Conservation (phyloP, 257 asterid species). For the Nicotiana noctiflora region DNA sequence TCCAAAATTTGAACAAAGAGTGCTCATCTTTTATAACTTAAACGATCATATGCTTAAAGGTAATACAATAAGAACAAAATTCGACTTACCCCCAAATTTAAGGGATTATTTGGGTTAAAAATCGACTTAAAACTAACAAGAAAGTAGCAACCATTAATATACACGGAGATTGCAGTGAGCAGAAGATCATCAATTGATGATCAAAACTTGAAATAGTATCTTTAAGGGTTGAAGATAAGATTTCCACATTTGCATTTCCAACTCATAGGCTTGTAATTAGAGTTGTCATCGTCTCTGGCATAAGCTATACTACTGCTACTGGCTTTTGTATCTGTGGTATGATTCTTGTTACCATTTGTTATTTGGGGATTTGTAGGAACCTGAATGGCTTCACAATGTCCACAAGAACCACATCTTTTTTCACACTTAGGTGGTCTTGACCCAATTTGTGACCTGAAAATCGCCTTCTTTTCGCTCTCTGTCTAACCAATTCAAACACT, state of each 20-base stretch:
- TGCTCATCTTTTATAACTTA: not conserved
- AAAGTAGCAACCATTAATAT: conserved; percentile 10
- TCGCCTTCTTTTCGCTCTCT: conserved; percentile 18
- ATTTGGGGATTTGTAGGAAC: conserved; percentile 63
- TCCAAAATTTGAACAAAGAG: too few relatives aligned
- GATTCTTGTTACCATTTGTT: conserved; percentile 17
- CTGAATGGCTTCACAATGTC: conserved; percentile 77
- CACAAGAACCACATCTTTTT: conserved; percentile 49
- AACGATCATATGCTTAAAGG: not conserved
- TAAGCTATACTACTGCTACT: conserved; percentile 1
- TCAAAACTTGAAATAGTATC: not conserved
- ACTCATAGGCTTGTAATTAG: conserved; percentile 89
- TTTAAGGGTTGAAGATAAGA: conserved; percentile 68
- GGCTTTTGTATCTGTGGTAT: conserved; percentile 9
- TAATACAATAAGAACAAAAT: not conserved
- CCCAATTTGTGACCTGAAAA: conserved; percentile 49
- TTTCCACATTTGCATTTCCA: conserved; percentile 95
- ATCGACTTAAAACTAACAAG: not conserved
- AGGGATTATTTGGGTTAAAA: conserved; percentile 3
- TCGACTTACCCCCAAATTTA: not conserved
- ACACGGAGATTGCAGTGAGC: not conserved
- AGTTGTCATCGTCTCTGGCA: conserved; percentile 25
- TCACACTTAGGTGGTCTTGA: conserved; percentile 86
- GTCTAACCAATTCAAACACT: conserved; percentile 2
- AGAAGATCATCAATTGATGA: not conserved